A percentile compares a stretch with the other conserved stretches of the same genome.
Evolutionary conservation across 768 basidiomycete genomes (phyloP).

Genomic region (Kwoniella sp.): DNA sequence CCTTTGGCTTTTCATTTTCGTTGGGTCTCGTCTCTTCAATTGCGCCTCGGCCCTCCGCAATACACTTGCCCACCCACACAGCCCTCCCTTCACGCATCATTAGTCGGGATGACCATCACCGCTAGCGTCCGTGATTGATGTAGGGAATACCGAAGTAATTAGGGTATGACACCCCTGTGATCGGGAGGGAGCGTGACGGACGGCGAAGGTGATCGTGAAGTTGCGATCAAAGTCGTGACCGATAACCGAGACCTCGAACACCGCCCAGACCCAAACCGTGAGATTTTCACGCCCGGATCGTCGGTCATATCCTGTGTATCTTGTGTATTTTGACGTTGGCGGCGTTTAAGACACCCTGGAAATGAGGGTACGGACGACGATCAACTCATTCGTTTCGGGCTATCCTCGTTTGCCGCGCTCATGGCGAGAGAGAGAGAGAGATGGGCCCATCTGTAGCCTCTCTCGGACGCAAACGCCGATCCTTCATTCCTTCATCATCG

Average conservation of each 20-base stretch:
- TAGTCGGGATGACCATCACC: neutral
- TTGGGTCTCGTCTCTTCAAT: neutral
- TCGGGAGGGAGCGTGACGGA: neutral
- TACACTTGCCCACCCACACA: too few relatives aligned
- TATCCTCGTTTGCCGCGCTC: neutral
- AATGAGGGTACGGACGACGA: constrained; percentile 10
- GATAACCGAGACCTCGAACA: neutral
- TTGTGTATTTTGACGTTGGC: neutral
- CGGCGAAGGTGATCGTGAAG: neutral
- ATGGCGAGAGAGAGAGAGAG: too few relatives aligned
- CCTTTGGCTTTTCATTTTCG: neutral
- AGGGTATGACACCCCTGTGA: neutral
- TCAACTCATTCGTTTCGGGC: constrained; percentile 10
- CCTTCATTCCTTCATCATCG: neutral
- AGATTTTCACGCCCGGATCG: constrained; percentile 20
- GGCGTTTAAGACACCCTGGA: neutral
- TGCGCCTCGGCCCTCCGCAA: neutral
- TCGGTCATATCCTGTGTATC: constrained; percentile 3
- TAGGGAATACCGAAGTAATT: neutral
- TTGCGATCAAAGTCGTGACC: neutral
- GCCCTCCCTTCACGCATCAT: neutral
- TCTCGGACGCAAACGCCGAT: constrained; percentile 6
- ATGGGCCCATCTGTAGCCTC: too few relatives aligned
- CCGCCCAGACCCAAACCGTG: neutral
- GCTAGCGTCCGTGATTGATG: neutral